Evolutionary conservation across 2,329 filamentous ascomycete species (phyloP), one percentile per base, ranked within the genome.

Genomic region (Delphinella strobiligena): DNA sequence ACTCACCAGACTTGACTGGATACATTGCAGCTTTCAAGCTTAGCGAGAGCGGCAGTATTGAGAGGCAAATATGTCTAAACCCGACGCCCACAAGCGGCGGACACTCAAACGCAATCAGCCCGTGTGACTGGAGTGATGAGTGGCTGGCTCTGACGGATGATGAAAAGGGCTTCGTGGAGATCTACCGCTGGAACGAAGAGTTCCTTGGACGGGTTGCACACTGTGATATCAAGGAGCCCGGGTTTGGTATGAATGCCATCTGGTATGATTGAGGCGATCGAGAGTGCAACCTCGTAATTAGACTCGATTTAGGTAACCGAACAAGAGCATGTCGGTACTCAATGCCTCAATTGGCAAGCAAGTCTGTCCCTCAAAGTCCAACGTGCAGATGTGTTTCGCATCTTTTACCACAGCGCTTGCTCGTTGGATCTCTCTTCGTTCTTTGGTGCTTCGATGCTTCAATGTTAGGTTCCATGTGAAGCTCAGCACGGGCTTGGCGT

Each of bases 231-330:
- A 77, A 78, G 4, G 86, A 93, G 64, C 83, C 82, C n/a, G 86
- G 86, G 1, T 93, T 93, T 58, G 85, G 85, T 2, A 93, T 93
- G 86, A 93, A 93, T 62, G 85, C 85, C n/a, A 87, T 93, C 47
- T 93, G 86, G 86, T 91, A 91, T 59, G 82, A 93, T 61, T 85
- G 52, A 54, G 22, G 22, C 12, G 22, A 12, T 12, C 22, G n/a
- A n/a, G n/a, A n/a, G n/a, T n/a, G n/a, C n/a, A n/a, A n/a, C n/a
- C n/a, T n/a, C n/a, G n/a, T n/a, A n/a, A n/a, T n/a, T n/a, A n/a
- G n/a, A n/a, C n/a, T n/a, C n/a, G n/a, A n/a, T n/a, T n/a, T n/a
- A n/a, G n/a, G n/a, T n/a, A n/a, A n/a, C n/a, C n/a, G n/a, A n/a
- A n/a, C n/a, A n/a, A n/a, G n/a, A n/a, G n/a, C n/a, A n/a, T n/a